Percentiles rank a stretch among this genome's conserved stretches.
Evolutionary conservation across 1,284 basidiomycete species (phyloP).

Genomic region (Trichosporon coremiiforme): DNA sequence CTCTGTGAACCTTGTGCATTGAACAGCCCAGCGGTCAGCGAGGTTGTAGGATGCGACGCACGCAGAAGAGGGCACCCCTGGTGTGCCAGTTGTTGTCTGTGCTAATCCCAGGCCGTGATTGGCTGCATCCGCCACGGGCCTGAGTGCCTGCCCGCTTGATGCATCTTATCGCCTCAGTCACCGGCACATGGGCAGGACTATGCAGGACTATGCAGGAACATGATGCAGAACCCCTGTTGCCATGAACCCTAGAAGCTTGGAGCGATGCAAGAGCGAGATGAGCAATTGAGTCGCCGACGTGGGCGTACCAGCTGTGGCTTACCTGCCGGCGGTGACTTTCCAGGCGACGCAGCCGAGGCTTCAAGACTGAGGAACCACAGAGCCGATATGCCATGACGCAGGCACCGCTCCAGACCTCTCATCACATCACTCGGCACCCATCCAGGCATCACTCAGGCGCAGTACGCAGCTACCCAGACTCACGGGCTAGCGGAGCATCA

Average conservation of each 20-base stretch:
- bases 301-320: neutral
- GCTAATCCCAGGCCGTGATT: conserved; percentile 5
- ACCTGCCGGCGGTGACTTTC: neutral
- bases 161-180: neutral
- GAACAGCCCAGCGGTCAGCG: neutral
- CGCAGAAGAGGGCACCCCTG: neutral
- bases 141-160: neutral
- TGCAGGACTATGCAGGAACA: too few relatives aligned
- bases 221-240: neutral
- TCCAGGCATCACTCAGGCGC: neutral
- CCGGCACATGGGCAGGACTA: neutral
- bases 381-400: conserved; percentile 5
- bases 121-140: neutral
- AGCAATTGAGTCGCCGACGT: conserved; percentile 14
- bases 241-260: conserved; percentile 13
- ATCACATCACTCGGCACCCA: neutral
- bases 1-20: neutral
- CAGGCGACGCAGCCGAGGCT: neutral
- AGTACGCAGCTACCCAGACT: neutral
- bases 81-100: neutral
- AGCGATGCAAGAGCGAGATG: conserved; percentile 1
- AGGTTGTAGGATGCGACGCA: neutral
- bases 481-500: neutral
- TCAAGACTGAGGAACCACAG: neutral
- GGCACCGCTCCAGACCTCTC: neutral